Conservation (phyloP, 192 early-diverging fungal species). For the Podila epigama region DNA sequence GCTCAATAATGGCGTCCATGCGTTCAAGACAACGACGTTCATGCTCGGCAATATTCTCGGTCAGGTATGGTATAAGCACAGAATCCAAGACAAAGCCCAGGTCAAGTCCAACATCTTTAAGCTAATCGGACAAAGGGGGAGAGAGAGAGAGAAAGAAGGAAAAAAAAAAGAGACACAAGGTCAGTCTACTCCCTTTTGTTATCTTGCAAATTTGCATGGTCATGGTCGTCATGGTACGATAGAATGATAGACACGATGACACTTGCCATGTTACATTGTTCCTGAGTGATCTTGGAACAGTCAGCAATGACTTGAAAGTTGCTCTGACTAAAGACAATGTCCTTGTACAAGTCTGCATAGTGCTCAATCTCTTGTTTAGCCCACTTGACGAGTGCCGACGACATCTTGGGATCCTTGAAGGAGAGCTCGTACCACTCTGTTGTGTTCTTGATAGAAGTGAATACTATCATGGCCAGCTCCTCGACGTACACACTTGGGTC, state of each 20-base stretch:
- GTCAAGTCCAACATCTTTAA: conserved; percentile 87
- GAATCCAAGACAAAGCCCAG: conserved; percentile 84
- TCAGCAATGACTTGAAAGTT: conserved; percentile 84
- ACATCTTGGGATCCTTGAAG: conserved; percentile 89
- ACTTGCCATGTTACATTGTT: conserved; percentile 77
- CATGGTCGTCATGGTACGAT: background rate
- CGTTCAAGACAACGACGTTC: conserved; percentile 66
- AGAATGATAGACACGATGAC: background rate
- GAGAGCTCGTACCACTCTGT: conserved; percentile 95
- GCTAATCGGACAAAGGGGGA: conserved; percentile 50
- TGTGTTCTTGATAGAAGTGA: conserved; percentile 91
- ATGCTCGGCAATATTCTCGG: conserved; percentile 73
- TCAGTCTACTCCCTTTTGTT: background rate
- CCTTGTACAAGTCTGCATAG: conserved; percentile 86
- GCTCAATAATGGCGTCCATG: conserved; percentile 69
- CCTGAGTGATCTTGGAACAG: conserved; percentile 79
- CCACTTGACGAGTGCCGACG: conserved; percentile 95
- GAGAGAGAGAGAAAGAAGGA: conserved; percentile 1
- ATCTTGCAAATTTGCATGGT: no score
- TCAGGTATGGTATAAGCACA: conserved; percentile 78
- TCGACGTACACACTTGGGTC: conserved; percentile 86
- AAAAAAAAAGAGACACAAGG: background rate
- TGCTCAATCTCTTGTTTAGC: conserved; percentile 83
- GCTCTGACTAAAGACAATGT: conserved; percentile 87
- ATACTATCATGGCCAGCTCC: conserved; percentile 87